Evolutionary conservation across 2,329 filamentous ascomycete genomes (phyloP), one percentile per base, ranked within the genome.

Genomic region (Hymenoscyphus infarciens): DNA sequence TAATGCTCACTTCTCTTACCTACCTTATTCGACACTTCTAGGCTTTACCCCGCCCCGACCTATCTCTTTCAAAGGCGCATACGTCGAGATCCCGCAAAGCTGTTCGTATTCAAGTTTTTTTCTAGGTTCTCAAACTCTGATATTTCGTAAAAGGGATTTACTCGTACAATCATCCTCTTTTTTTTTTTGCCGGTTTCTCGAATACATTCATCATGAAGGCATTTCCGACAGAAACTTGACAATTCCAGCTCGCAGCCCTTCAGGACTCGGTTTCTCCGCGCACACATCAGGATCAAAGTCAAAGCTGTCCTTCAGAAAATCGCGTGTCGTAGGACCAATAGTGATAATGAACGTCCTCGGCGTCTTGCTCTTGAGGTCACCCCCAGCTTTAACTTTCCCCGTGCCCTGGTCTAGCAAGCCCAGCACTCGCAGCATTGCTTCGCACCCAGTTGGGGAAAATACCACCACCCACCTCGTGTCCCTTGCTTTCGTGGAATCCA

Each of bases 261-360:
- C 87, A 0, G 93, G 91, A 74, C 85, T 96, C 1, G 95, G 95
- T 70, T 82, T 88, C 70, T 85, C 84, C 1, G 95, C 91, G 75
- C 89, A 96, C n/a, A 90, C 89, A 73, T 94, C 87, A 0, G 91
- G 86, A 69, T 86, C 81, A 66, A 87, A 89, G 0, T 78, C 83
- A 74, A 92, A 91, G 1, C 80, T 82, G 22, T 80, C 78, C 16
- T 79, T 74, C 54, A 99, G 77, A 76, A 91, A 87, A 68, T 92
- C 87, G 66, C 88, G 83, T 11, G 95, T 99, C 19, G 95, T 99
- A 13, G 95, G 94, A 0, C 95, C 95, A 75, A 99, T 99, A 0
- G 93, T 96, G 15, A 89, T 91, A 64, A 98, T 80, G 66, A 84
- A 86, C 0, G 87, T 88, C 58, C 75, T 81, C 2, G 35, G 11